Conservation (phyloP, 2,329 filamentous ascomycete species). For the Colletotrichum kahawae region DNA sequence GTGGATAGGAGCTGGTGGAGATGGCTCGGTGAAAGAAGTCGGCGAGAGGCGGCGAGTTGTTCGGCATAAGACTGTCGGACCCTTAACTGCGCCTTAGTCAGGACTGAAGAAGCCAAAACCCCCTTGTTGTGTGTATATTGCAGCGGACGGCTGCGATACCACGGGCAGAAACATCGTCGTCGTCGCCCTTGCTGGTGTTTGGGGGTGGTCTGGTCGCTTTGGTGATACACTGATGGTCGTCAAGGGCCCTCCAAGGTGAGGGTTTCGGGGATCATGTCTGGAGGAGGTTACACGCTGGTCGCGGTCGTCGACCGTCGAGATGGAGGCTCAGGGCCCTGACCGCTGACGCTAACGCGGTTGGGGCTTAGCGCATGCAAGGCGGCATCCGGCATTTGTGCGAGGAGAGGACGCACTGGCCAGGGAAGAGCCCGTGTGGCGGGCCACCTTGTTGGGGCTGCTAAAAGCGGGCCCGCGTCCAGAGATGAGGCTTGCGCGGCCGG, state of each 20-base stretch:
- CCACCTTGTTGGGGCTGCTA: background rate
- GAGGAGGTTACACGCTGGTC: background rate
- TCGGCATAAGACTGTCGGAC: background rate
- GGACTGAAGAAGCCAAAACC: background rate
- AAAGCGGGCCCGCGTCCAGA: background rate
- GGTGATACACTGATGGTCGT: background rate
- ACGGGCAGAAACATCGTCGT: background rate
- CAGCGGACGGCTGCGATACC: background rate
- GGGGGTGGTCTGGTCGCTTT: background rate
- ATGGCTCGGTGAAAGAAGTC: background rate
- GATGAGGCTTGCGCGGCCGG: conserved; percentile 17
- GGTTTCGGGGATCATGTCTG: background rate
- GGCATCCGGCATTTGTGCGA: background rate
- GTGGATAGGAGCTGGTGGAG: background rate
- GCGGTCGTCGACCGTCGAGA: background rate
- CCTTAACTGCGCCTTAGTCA: background rate
- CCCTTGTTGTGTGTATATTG: background rate
- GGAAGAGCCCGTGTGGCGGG: background rate
- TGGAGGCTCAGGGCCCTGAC: conserved; percentile 7
- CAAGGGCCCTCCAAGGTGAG: background rate
- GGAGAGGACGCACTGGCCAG: background rate
- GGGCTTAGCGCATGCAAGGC: background rate
- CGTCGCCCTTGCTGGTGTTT: background rate
- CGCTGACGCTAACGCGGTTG: background rate
- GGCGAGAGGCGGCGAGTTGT: background rate